These are phyloP conservation scores for Colletotrichum sublineola DNA, from an alignment of 2,329 filamentous ascomycete genomes.

Conservation along the genomic window DNA sequence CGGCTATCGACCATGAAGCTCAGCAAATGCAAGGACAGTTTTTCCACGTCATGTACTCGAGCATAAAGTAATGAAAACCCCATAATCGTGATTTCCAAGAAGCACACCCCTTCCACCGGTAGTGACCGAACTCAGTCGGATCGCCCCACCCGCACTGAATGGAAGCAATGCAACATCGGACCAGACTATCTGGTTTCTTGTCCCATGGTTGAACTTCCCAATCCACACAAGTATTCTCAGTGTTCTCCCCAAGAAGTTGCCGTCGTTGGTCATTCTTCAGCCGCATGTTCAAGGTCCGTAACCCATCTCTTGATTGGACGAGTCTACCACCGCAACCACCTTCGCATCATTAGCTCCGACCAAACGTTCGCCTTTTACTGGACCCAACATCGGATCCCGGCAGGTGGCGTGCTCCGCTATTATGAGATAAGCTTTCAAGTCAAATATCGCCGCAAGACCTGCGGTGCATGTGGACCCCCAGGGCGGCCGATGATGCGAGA, in stretches of 20 bases:
- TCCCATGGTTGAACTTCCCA: not conserved
- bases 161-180: not conserved
- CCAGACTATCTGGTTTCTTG: not conserved
- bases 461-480: not conserved
- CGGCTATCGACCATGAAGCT: no score
- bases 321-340: not conserved
- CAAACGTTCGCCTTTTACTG: not conserved
- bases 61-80: not conserved
- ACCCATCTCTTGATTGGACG: not conserved
- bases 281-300: not conserved
- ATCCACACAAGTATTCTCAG: not conserved
- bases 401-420: not conserved
- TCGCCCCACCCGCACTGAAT: not conserved
- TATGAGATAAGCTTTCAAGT: not conserved
- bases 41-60: not conserved
- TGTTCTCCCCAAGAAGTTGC: not conserved
- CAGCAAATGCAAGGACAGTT: not conserved
- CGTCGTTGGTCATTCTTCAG: not conserved
- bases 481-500: not conserved
- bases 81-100: not conserved
- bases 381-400: not conserved
- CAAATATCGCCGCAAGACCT: not conserved
- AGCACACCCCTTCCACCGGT: no score
- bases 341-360: not conserved
- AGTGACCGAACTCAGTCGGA: not conserved